Evolutionary conservation across 2,329 filamentous ascomycete genomes (phyloP).

Genomic region (Arthrobotrys conoides): DNA sequence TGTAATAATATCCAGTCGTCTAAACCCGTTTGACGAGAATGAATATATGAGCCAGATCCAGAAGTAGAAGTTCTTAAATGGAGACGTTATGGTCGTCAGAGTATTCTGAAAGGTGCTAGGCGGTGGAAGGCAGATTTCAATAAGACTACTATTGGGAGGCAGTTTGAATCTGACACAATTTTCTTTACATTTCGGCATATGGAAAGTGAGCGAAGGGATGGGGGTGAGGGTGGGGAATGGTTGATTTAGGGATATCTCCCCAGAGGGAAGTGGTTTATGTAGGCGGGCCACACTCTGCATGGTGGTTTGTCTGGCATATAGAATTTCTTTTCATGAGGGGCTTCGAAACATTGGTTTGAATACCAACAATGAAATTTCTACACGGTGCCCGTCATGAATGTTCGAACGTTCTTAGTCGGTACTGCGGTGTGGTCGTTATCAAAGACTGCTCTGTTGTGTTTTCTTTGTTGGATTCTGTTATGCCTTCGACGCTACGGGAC

Average conservation of each 20-base stretch:
- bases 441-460: slow-evolving; percentile 32
- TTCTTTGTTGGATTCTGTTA: slow-evolving; percentile 43
- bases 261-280: slow-evolving; percentile 1
- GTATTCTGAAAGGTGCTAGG: slow-evolving; percentile 15
- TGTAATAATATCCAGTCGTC: slow-evolving; percentile 1
- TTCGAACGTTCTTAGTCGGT: not conserved
- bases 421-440: slow-evolving; percentile 20
- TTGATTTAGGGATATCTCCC: slow-evolving; percentile 27
- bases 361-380: slow-evolving; percentile 20
- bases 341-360: slow-evolving; percentile 15
- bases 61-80: slow-evolving; percentile 42
- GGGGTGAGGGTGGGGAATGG: not conserved
- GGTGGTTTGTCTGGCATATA: not conserved
- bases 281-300: not conserved
- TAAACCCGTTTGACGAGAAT: slow-evolving; percentile 10
- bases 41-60: slow-evolving; percentile 49
- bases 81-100: slow-evolving; percentile 12
- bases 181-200: slow-evolving; percentile 52
- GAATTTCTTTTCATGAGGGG: not conserved
- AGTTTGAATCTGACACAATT: slow-evolving; percentile 34
- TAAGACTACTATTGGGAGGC: not conserved
- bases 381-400: not conserved
- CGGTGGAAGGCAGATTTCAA: slow-evolving; percentile 38
- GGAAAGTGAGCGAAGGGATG: not conserved
- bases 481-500: not conserved